Conservation (phyloP, 2,329 filamentous ascomycete genomes). For the Aschersonia sp. region DNA sequence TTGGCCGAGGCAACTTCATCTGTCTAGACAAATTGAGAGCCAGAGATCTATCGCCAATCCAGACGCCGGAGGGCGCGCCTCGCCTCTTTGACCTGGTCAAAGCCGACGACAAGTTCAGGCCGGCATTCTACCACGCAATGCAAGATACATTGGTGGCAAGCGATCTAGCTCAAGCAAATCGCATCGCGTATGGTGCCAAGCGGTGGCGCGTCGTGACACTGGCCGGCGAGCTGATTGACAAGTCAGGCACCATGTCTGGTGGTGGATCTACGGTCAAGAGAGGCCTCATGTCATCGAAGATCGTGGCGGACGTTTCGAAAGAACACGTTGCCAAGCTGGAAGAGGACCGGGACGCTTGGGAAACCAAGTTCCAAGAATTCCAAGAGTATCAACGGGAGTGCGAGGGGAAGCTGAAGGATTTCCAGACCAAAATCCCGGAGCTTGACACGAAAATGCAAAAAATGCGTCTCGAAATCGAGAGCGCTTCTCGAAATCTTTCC, state of each 20-base stretch:
- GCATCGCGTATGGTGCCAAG: conserved; percentile 86
- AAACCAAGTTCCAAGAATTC: conserved; percentile 70
- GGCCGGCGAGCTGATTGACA: conserved; percentile 90
- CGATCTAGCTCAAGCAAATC: conserved; percentile 88
- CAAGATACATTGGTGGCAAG: conserved; percentile 89
- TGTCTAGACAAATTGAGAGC: conserved; percentile 75
- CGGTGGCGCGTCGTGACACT: conserved; percentile 95
- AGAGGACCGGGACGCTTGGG: conserved; percentile 68
- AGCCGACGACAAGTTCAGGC: conserved; percentile 71
- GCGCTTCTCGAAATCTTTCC: conserved; percentile 65
- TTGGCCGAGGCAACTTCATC: conserved; percentile 94
- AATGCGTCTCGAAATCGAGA: conserved; percentile 75
- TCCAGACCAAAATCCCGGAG: conserved; percentile 66
- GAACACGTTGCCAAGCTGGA: conserved; percentile 85
- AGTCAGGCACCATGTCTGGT: conserved; percentile 97
- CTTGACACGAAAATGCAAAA: conserved; percentile 89
- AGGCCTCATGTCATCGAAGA: conserved; percentile 93
- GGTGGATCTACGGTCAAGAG: conserved; percentile 82
- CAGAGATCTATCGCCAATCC: conserved; percentile 63
- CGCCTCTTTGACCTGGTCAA: conserved; percentile 86
- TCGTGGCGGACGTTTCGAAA: conserved; percentile 71
- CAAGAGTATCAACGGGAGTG: conserved; percentile 73
- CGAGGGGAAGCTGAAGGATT: conserved; percentile 55
- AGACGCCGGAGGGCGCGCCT: conserved; percentile 84
- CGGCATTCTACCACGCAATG: conserved; percentile 90